Evolutionary conservation across 2,329 filamentous ascomycete species (phyloP), one percentile per base, ranked within the genome.

Genomic region (Allantophomopsis lycopodina): DNA sequence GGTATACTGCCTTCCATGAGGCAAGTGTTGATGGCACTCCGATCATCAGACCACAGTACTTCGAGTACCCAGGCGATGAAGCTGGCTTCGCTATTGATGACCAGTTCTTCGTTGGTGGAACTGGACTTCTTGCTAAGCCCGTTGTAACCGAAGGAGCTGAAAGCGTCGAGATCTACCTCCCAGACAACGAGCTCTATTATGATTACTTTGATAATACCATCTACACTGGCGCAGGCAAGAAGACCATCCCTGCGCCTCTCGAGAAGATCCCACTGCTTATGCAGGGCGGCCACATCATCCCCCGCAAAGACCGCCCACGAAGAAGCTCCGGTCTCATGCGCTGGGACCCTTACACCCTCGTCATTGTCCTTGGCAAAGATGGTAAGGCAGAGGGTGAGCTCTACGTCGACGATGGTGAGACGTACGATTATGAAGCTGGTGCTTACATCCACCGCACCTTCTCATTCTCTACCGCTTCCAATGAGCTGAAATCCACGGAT

Each of bases 1-100:
- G 88, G 88, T 98, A 98, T 60, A 96, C 89, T 2, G 87, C 89
- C 7, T 98, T 98, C 69, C 86, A 89, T 55, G 78, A 93, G 53
- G 86, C 91, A 11, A 81, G 84, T 50, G 69, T 77, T 13, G 77
- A 84, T 36, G 89, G 88, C 32, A 83, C 79, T 40, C 91, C 91
- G 0, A 89, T 98, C 50, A 68, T 98, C 40, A 76, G 85, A 39
- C 89, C 91, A 8, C 87, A 96, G 63, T 94, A 88, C 64, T 96
- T 89, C 65, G 82, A 86, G 2, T 85, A 94, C 54, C 91, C 91
- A 0, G 66, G 71, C 1, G 87, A 93, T 48, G 89, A 95, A 58
- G 69, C 69, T 37, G 87, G 87, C n/a, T 93, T 96, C 53, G 75
- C 69, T 2, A 69, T 96, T 36, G 91, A 98, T 50, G 83, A 95